Conservation (phyloP, 83 land plant species). For the Isoetes engelmannii region DNA sequence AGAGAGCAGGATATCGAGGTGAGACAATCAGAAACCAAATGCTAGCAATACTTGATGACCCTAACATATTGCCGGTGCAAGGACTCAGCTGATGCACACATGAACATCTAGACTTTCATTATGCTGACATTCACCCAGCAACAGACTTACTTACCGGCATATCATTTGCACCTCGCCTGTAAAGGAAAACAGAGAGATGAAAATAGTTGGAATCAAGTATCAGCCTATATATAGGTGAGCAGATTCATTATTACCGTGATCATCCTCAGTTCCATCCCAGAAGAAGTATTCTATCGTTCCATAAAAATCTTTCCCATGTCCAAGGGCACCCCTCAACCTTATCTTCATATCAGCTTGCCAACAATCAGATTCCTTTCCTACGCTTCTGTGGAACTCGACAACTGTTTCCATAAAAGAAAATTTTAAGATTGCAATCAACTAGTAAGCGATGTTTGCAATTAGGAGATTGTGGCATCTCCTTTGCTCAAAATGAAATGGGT, state of each 20-base stretch:
- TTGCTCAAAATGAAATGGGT: constrained; percentile 22
- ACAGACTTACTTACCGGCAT: too few relatives aligned
- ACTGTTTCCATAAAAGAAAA: constrained; percentile 24
- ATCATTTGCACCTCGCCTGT: too few relatives aligned
- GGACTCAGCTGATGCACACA: too few relatives aligned
- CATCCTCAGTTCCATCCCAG: constrained; percentile 45
- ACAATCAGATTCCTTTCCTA: constrained; percentile 24
- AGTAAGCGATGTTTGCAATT: constrained; percentile 26
- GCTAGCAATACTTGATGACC: too few relatives aligned
- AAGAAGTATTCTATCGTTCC: constrained; percentile 47
- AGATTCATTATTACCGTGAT: constrained; percentile 24
- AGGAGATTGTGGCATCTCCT: constrained; percentile 29
- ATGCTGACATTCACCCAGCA: too few relatives aligned
- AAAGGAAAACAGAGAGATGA: too few relatives aligned
- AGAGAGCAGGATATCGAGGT: too few relatives aligned
- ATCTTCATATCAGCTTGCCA: constrained; percentile 41
- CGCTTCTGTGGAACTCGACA: constrained; percentile 27
- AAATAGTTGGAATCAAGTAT: too few relatives aligned
- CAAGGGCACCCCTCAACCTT: constrained; percentile 36
- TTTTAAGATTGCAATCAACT: not conserved
- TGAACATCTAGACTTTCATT: too few relatives aligned
- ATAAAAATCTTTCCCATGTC: constrained; percentile 31
- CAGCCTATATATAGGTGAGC: too few relatives aligned
- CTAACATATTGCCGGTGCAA: too few relatives aligned
- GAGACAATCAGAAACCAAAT: too few relatives aligned